Evolutionary conservation across 148 eudicot species (phyloP).

Genomic region (Camellia japonica): DNA sequence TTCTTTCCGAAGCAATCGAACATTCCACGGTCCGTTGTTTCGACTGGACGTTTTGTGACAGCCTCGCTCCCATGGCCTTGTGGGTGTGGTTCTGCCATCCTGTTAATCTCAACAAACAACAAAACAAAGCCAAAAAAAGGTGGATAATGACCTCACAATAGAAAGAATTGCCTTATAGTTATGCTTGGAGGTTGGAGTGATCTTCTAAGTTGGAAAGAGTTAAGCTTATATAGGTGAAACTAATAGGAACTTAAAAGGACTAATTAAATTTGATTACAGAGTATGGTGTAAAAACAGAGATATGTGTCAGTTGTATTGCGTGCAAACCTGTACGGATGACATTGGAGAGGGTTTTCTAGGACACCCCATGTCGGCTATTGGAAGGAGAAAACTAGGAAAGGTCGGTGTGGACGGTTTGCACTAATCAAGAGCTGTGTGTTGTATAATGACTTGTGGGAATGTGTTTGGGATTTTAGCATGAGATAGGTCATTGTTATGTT

Average conservation of each 20-base stretch:
- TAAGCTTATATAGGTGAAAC: constrained; percentile 27
- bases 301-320: too few relatives aligned
- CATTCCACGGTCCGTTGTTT: constrained; percentile 40
- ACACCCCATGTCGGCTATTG: not conserved
- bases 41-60: constrained; percentile 14
- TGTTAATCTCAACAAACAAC: constrained; percentile 1
- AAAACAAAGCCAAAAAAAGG: not conserved
- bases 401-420: constrained; percentile 31
- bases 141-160: not conserved
- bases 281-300: too few relatives aligned
- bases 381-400: constrained; percentile 10
- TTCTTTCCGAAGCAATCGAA: constrained; percentile 55
- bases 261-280: too few relatives aligned
- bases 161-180: not conserved
- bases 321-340: not conserved
- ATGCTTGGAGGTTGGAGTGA: constrained; percentile 9
- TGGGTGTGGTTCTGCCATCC: constrained; percentile 32
- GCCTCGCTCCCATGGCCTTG: constrained; percentile 20
- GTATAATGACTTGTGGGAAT: not conserved
- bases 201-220: not conserved
- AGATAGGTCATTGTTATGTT: not conserved
- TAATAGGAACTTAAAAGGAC: constrained; percentile 3
- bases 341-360: constrained; percentile 3
- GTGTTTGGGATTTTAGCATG: not conserved
- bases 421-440: constrained; percentile 9